Percentiles rank a stretch among this genome's conserved stretches.
Conservation (phyloP, 371 early-diverging fungal species). For the Entomophthora muscae region DNA sequence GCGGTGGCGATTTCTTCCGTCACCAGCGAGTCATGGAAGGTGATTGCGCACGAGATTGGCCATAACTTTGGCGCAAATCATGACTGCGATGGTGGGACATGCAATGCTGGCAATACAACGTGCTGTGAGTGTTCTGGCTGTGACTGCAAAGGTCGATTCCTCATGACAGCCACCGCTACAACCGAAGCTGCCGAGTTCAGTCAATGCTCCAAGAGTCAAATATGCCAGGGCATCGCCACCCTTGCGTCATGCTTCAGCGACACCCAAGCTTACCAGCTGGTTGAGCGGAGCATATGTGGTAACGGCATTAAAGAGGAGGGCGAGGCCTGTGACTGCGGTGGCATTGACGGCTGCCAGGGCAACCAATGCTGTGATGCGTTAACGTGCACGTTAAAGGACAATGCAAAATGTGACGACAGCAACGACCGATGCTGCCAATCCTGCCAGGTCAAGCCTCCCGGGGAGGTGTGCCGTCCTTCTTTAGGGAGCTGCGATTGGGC, state of each 20-base stretch:
- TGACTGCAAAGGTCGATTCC: slow-evolving; percentile 46
- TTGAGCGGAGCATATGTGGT: slow-evolving; percentile 68
- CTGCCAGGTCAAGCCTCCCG: slow-evolving; percentile 44
- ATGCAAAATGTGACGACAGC: slow-evolving; percentile 61
- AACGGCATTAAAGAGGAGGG: slow-evolving; percentile 79
- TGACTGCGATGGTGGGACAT: slow-evolving; percentile 18
- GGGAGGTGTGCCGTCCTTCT: slow-evolving; percentile 49
- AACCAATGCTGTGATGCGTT: slow-evolving; percentile 65
- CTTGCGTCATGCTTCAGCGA: slow-evolving; percentile 36
- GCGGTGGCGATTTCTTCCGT: no score
- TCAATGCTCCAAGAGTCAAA: slow-evolving; percentile 51
- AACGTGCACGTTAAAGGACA: slow-evolving; percentile 59
- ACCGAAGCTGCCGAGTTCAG: slow-evolving; percentile 30
- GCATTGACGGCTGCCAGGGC: slow-evolving; percentile 35
- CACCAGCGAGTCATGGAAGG: slow-evolving; percentile 78
- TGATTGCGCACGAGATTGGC: no score
- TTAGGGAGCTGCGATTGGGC: slow-evolving; percentile 64
- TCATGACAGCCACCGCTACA: slow-evolving; percentile 75
- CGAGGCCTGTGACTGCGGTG: slow-evolving; percentile 89
- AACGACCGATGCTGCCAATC: slow-evolving; percentile 68
- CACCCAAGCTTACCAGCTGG: no score
- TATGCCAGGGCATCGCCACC: slow-evolving; percentile 36
- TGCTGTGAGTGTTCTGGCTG: slow-evolving; percentile 40
- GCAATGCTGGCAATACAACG: no score
- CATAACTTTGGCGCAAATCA: no score